Conservation (phyloP, 306 rosid genomes). For the Prunus padus region DNA sequence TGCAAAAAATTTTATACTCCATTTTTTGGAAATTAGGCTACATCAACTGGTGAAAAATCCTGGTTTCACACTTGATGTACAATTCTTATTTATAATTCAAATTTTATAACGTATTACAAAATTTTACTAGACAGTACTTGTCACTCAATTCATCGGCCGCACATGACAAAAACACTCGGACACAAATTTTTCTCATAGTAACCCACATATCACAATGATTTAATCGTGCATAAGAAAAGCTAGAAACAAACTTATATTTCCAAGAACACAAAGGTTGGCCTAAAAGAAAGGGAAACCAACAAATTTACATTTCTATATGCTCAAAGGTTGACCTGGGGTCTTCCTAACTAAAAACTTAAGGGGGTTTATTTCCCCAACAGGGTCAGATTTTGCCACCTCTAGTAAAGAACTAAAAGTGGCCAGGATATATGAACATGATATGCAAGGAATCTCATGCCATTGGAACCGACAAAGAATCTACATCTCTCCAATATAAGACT, state of each 20-base stretch:
- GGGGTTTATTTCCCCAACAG: background rate
- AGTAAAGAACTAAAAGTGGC: background rate
- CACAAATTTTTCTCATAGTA: background rate
- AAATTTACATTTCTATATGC: background rate
- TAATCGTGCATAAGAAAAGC: background rate
- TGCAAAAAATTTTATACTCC: no score
- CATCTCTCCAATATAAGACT: background rate
- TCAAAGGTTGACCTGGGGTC: background rate
- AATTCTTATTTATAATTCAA: background rate
- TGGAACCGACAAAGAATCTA: conserved; percentile 33
- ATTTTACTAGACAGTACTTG: background rate
- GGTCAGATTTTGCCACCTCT: background rate
- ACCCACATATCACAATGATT: background rate
- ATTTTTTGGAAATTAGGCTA: no score
- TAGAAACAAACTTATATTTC: background rate
- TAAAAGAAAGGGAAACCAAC: background rate
- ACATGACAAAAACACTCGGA: background rate
- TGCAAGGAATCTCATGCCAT: conserved; percentile 21
- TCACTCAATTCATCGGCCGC: no score
- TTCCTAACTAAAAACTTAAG: background rate
- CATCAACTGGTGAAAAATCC: accelerated
- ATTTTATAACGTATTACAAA: no score
- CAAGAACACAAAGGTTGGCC: background rate
- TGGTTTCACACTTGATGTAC: no score
- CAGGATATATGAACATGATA: background rate